A percentile compares a stretch with the other conserved stretches of the same genome.
These are phyloP conservation scores for Corylus americana DNA, from an alignment of 306 rosid genomes.

Conservation along the genomic window DNA sequence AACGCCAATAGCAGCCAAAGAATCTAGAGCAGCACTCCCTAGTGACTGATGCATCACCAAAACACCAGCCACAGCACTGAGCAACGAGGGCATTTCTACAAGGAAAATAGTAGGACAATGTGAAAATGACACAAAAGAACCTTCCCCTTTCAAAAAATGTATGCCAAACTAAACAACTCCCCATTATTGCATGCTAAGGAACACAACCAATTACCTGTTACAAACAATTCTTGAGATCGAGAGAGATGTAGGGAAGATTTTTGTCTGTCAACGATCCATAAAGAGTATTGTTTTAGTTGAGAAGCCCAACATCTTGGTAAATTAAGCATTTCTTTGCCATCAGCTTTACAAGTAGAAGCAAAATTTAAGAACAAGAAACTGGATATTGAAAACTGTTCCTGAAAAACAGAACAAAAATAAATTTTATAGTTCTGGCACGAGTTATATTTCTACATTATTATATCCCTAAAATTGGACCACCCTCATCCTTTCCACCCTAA, in stretches of 20 bases:
- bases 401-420: slow-evolving; percentile 41
- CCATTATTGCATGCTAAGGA: slow-evolving; percentile 17
- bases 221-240: slow-evolving; percentile 59
- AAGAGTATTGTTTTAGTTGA: slow-evolving; percentile 58
- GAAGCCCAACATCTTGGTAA: slow-evolving; percentile 64
- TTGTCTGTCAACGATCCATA: slow-evolving; percentile 57
- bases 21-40: slow-evolving; percentile 61
- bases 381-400: slow-evolving; percentile 60
- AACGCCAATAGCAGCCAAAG: slow-evolving; percentile 68
- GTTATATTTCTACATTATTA: not conserved
- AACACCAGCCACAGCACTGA: slow-evolving; percentile 66
- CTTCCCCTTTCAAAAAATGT: slow-evolving; percentile 23
- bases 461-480: not conserved
- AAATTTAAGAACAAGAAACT: slow-evolving; percentile 51
- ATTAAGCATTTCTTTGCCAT: slow-evolving; percentile 40
- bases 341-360: slow-evolving; percentile 35
- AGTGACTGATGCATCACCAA: slow-evolving; percentile 66
- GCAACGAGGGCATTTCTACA: slow-evolving; percentile 71
- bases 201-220: slow-evolving; percentile 55
- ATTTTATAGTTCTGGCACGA: slow-evolving; percentile 28
- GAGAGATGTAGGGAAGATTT: slow-evolving; percentile 59
- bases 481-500: not conserved
- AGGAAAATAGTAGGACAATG: slow-evolving; percentile 19
- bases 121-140: slow-evolving; percentile 27
- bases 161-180: slow-evolving; percentile 21